Percentiles rank a stretch among this genome's conserved stretches.
These are phyloP conservation scores for Magnusiomyces clavatus DNA, from an alignment of 1,139 yeast genomes.

Conservation along the genomic window DNA sequence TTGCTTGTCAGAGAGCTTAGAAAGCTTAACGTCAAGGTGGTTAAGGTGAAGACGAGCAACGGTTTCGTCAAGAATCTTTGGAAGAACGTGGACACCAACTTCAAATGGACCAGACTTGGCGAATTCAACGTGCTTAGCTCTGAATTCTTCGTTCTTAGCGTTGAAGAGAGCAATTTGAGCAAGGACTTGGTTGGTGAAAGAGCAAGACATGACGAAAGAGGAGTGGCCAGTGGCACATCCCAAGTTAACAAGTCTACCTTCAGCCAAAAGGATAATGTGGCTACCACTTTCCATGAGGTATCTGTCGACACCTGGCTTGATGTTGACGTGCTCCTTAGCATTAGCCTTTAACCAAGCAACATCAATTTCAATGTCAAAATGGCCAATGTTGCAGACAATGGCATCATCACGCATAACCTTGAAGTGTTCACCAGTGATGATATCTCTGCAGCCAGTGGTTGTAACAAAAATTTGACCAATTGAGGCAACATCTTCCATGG, in stretches of 20 bases:
- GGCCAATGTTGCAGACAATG: slow-evolving; percentile 99
- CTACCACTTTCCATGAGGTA: slow-evolving; percentile 84
- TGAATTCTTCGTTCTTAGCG: slow-evolving; percentile 76
- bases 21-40: slow-evolving; percentile 89
- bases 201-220: slow-evolving; percentile 98
- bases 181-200: slow-evolving; percentile 98
- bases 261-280: slow-evolving; percentile 94
- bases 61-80: slow-evolving; percentile 98
- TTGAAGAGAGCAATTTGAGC: slow-evolving; percentile 99
- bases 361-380: slow-evolving; percentile 98
- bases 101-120: slow-evolving; percentile 87
- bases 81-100: slow-evolving; percentile 92
- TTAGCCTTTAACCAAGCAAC: slow-evolving; percentile 96
- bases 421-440: slow-evolving; percentile 86
- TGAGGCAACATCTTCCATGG: slow-evolving; percentile 91
- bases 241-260: slow-evolving; percentile 98
- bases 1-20: slow-evolving; percentile 72
- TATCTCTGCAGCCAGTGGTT: slow-evolving; percentile 99
- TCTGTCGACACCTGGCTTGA: slow-evolving; percentile 99
- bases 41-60: slow-evolving; percentile 96
- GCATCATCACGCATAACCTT: slow-evolving; percentile 97
- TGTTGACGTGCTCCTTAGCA: slow-evolving; percentile 86
- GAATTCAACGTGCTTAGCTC: slow-evolving; percentile 78
- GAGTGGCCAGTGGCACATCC: slow-evolving; percentile 99
- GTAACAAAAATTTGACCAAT: slow-evolving; percentile 97